Base-by-base conservation (phyloP, 2,329 filamentous ascomycete species). In the Eutypa lata region DNA sequence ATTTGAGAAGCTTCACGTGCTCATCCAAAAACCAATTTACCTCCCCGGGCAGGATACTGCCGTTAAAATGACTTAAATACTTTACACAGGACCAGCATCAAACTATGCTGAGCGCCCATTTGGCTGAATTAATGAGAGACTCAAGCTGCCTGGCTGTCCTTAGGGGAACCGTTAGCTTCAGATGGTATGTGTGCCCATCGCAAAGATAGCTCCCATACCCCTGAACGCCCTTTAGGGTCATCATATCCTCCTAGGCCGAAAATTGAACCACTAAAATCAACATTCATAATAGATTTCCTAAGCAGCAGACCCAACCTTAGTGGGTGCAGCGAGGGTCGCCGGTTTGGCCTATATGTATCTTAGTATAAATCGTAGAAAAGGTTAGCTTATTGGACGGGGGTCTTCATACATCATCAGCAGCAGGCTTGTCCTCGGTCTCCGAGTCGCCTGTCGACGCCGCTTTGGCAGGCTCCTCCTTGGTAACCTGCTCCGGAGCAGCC, bases 401-500 rank as follows among this genome's bases (percentile, higher is more conserved):
- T 35, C 8, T 11, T 53, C 56, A 21, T 61, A 67, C 68, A 60
- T 74, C 68, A 48, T 72, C 66, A n/a, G 67, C 55, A n/a, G 56
- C 57, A 18, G 59, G 26, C 50, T 60, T 64, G 40, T 63, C 55
- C 42, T 55, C 42, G 10, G 21, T 45, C 42, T 45, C 42, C 7
- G 42, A 24, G 22, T 58, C 61, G 18, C 43, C 22, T 6, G 53
- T 44, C 16, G 61, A 33, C 50, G 65, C 63, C 13, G 52, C 57
- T 42, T 67, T 72, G 47, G 57, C 65, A 40, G 66, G 61, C 24
- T 65, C 68, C 37, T 73, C 70, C 54, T 76, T 72, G 48, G 65
- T 67, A 22, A 72, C 75, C 49, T 78, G 73, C 49, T 72, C 73
- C 4, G 63, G 13, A 1, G 42, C 57, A 31, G 65, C 65, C 3